A percentile compares a stretch with the other conserved stretches of the same genome.
Evolutionary conservation across 768 basidiomycete genomes (phyloP).

Genomic region (Boletus pseudopeckii): DNA sequence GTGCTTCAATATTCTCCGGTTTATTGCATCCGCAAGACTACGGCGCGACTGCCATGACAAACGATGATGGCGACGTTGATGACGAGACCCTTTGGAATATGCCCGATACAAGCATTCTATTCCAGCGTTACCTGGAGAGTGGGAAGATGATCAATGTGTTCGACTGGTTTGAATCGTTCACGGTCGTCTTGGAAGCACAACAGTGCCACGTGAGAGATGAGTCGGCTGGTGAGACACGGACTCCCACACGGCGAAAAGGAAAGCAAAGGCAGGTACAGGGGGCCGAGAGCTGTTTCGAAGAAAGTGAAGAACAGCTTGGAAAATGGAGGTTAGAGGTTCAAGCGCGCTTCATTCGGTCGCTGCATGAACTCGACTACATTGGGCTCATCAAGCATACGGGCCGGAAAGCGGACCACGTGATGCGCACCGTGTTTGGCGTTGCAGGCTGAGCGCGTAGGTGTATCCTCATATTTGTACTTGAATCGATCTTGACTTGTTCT

Average conservation of each 20-base stretch:
- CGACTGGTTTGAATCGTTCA: conserved; percentile 85
- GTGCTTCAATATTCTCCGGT: conserved; percentile 57
- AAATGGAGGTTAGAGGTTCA: conserved; percentile 65
- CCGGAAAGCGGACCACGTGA: conserved; percentile 73
- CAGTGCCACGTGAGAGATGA: conserved; percentile 11
- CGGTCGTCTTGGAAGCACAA: conserved; percentile 61
- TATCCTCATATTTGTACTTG: neutral
- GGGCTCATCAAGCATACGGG: conserved; percentile 80
- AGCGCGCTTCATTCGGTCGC: conserved; percentile 71
- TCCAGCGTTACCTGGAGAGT: conserved; percentile 72
- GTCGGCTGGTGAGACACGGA: neutral
- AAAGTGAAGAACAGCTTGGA: conserved; percentile 39
- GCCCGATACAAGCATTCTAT: conserved; percentile 75
- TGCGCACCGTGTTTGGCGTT: conserved; percentile 61
- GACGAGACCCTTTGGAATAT: conserved; percentile 46
- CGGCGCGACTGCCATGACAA: neutral
- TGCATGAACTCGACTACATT: conserved; percentile 80
- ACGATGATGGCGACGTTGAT: conserved; percentile 16
- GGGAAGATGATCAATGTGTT: conserved; percentile 83
- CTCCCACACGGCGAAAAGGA: conserved; percentile 25
- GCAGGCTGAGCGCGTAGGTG: conserved; percentile 18
- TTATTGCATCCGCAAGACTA: conserved; percentile 59
- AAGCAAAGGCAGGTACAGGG: conserved; percentile 26
- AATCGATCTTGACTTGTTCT: conserved; percentile 5
- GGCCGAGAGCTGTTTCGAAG: conserved; percentile 13